Conservation (phyloP, 2,329 filamentous ascomycete genomes). For the Penicillium sp. region DNA sequence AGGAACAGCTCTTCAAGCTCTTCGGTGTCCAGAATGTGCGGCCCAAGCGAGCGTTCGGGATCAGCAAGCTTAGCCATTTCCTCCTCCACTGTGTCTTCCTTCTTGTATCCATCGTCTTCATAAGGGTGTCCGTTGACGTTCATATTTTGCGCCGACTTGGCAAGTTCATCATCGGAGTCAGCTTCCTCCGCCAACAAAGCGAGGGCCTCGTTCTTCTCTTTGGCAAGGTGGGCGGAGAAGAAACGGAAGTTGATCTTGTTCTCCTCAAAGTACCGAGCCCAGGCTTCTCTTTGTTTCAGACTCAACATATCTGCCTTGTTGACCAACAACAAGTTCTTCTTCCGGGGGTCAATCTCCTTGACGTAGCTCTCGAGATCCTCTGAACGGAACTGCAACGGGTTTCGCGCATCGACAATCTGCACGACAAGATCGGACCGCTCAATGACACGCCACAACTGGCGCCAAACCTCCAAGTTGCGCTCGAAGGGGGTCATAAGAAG, state of each 20-base stretch:
- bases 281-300: slow-evolving; percentile 71
- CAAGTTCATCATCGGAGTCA: slow-evolving; percentile 42
- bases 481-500: slow-evolving; percentile 97
- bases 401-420: slow-evolving; percentile 96
- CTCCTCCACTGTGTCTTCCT: slow-evolving; percentile 26
- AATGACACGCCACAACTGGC: slow-evolving; percentile 96
- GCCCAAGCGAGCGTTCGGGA: slow-evolving; percentile 49
- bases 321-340: slow-evolving; percentile 87
- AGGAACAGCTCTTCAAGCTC: slow-evolving; percentile 90
- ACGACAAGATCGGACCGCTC: slow-evolving; percentile 94
- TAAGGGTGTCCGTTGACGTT: slow-evolving; percentile 42
- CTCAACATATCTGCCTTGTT: slow-evolving; percentile 99
- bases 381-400: slow-evolving; percentile 88
- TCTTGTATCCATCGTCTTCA: slow-evolving; percentile 30
- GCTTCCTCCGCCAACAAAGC: slow-evolving; percentile 50
- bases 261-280: slow-evolving; percentile 82
- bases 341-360: slow-evolving; percentile 82
- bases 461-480: slow-evolving; percentile 95
- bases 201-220: slow-evolving; percentile 77
- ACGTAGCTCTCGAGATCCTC: slow-evolving; percentile 93
- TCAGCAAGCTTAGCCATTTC: slow-evolving; percentile 20
- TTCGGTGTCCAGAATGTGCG: slow-evolving; percentile 84
- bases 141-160: slow-evolving; percentile 47
- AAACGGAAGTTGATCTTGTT: slow-evolving; percentile 87
- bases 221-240: slow-evolving; percentile 91